Conservation (phyloP, 2,329 filamentous ascomycete species). For the Aspergillus texensis region DNA sequence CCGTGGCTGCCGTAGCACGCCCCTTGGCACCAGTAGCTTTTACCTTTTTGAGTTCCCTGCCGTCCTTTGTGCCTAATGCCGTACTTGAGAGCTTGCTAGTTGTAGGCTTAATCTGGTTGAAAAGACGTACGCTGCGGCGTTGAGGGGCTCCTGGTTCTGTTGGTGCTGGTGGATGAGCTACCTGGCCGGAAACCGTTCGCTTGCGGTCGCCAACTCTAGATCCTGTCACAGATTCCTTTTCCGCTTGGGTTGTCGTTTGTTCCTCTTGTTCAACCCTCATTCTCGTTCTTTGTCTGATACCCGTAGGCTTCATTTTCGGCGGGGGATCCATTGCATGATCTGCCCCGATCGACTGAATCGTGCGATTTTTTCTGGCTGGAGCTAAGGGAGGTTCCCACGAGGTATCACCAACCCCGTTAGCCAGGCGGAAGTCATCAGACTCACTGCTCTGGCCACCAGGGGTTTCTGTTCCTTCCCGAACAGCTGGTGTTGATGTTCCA, state of each 20-base stretch:
- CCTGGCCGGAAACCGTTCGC: constrained; percentile 86
- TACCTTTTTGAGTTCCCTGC: constrained; percentile 80
- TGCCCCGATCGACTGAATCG: constrained; percentile 56
- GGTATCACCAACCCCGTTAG: constrained; percentile 34
- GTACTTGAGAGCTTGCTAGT: constrained; percentile 64
- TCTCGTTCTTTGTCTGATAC: constrained; percentile 46
- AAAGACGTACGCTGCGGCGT: constrained; percentile 72
- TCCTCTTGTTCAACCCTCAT: constrained; percentile 44
- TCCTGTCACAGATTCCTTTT: constrained; percentile 35
- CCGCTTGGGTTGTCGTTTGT: constrained; percentile 34
- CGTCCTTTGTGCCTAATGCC: constrained; percentile 61
- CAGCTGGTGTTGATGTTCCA: constrained; percentile 28
- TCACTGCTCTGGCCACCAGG: constrained; percentile 56
- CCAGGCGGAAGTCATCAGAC: constrained; percentile 42
- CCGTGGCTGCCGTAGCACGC: constrained; percentile 67
- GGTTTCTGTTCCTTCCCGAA: constrained; percentile 65
- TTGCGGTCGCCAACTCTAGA: constrained; percentile 68
- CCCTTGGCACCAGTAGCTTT: constrained; percentile 73
- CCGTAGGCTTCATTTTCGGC: constrained; percentile 64
- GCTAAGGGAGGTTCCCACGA: constrained; percentile 48
- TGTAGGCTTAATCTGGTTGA: constrained; percentile 69
- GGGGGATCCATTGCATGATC: constrained; percentile 58
- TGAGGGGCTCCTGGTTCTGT: constrained; percentile 67
- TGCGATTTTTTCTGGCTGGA: constrained; percentile 54
- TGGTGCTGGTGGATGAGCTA: constrained; percentile 53